Evolutionary conservation across 768 basidiomycete species (phyloP).

Genomic region (Auricularia heimuer): DNA sequence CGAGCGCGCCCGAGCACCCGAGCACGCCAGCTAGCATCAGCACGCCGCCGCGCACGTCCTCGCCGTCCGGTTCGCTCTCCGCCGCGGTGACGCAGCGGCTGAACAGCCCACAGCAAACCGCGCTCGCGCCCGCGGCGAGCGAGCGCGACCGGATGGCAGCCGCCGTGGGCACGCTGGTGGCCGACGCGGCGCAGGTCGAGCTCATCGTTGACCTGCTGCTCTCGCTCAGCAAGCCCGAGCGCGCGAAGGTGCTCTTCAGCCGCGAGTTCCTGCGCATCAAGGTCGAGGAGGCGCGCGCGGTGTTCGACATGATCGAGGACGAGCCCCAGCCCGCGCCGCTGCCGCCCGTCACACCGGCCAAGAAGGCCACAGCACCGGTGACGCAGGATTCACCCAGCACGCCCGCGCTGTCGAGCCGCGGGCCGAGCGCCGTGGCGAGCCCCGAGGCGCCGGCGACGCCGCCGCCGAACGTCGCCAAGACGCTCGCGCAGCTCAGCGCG

Average conservation of each 20-base stretch:
- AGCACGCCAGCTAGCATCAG: constrained; percentile 73
- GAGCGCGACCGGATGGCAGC: constrained; percentile 67
- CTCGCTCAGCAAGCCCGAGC: constrained; percentile 79
- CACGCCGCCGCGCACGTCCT: constrained; percentile 76
- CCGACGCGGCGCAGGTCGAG: constrained; percentile 33
- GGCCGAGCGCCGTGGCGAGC: constrained; percentile 61
- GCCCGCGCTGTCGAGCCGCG: constrained; percentile 66
- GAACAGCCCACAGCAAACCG: constrained; percentile 8
- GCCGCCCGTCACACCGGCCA: constrained; percentile 47
- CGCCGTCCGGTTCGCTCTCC: constrained; percentile 54
- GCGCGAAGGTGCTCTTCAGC: constrained; percentile 88
- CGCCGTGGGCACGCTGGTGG: constrained; percentile 57
- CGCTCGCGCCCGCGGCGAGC: constrained; percentile 38
- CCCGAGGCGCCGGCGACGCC: constrained; percentile 34
- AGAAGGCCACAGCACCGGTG: constrained; percentile 34
- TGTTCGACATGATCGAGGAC: constrained; percentile 63
- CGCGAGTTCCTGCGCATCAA: constrained; percentile 67
- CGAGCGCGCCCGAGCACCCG: constrained; percentile 84
- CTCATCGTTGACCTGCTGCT: constrained; percentile 74
- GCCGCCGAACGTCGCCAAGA: constrained; percentile 33
- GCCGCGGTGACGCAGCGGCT: constrained; percentile 31
- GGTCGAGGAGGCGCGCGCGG: constrained; percentile 70
- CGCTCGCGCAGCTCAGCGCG: constrained; percentile 66
- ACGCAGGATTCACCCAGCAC: constrained; percentile 53
- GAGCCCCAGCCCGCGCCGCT: constrained; percentile 32